Evolutionary conservation across 768 basidiomycete species (phyloP).

Genomic region (Dictyophora rubrovolvata): DNA sequence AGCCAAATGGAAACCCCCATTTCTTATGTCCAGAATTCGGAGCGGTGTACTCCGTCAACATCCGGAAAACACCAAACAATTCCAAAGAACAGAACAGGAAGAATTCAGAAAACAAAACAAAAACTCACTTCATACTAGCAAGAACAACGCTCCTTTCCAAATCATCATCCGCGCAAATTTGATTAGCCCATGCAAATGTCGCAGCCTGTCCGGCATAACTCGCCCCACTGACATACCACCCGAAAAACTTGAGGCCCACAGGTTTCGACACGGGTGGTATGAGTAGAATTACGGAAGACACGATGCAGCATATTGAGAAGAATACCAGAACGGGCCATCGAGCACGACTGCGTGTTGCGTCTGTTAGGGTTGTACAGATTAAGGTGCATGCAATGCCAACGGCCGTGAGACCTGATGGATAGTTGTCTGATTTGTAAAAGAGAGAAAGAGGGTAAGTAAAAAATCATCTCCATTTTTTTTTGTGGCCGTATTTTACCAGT

Average conservation of each 20-base stretch:
- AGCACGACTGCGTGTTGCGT: slow-evolving; percentile 31
- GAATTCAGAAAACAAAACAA: neutral
- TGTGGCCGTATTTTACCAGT: slow-evolving; percentile 28
- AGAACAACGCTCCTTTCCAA: slow-evolving; percentile 61
- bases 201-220: slow-evolving; percentile 69
- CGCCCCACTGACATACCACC: slow-evolving; percentile 59
- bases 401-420: slow-evolving; percentile 55
- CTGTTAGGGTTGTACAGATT: slow-evolving; percentile 55
- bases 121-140: slow-evolving; percentile 61
- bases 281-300: slow-evolving; percentile 47
- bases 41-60: neutral
- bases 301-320: slow-evolving; percentile 46
- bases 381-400: slow-evolving; percentile 56
- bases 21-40: slow-evolving; percentile 1
- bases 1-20: neutral
- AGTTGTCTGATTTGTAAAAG: slow-evolving; percentile 29
- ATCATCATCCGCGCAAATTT: slow-evolving; percentile 60
- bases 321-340: slow-evolving; percentile 60
- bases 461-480: neutral
- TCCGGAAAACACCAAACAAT: neutral
- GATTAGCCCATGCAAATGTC: slow-evolving; percentile 81
- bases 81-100: neutral
- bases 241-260: slow-evolving; percentile 59
- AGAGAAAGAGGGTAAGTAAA: neutral
- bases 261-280: slow-evolving; percentile 42